Base-by-base conservation (phyloP, 2,329 filamentous ascomycete genomes). In the Colletotrichum cordylinicola region DNA sequence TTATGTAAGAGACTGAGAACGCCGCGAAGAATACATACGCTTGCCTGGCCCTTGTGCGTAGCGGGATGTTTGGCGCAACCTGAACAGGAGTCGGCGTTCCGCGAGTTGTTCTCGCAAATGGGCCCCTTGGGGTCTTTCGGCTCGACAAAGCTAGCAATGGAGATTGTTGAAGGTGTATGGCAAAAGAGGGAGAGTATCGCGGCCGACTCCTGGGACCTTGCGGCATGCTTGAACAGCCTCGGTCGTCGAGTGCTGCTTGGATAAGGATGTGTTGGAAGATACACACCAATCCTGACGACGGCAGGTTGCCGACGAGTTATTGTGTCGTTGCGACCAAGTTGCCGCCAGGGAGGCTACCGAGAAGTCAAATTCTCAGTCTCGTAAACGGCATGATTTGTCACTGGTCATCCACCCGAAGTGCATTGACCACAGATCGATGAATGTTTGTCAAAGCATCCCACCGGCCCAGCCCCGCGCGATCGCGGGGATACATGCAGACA, bases 131-230 rank as follows among this genome's bases (percentile, higher is more conserved):
- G 83, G 68, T 80, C 87, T 3, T 88, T 89, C 73, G 88, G 88
- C 4, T 87, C 87, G 0, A 81, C 87, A 13, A 84, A 82, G 74
- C 84, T 87, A 69, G 85, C 87, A 5, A 79, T 87, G 48, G 81
- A 82, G 18, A 67, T 89, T 29, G 86, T 89, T 84, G 85, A 88
- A 78, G 81, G 80, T 37, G 86, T 89, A 2, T 90, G 88, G 88
- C 80, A 82, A 3, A 79, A 79, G 29, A 80, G 85, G 7, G 82
- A 82, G 15, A 37, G 39, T 16, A 77, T 78, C 82, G 70, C 83
- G 84, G 15, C 85, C 66, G 84, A 84, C 74, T 82, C 80, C n/a
- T 88, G 86, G 87, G 87, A 88, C 68, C 75, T 88, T 65, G 82
- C 82, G 16, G 84, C 83, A 70, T 88, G 86, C 75, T 79, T 89